Conservation (phyloP, 805 yeast species). For the Pichia scutulata region DNA sequence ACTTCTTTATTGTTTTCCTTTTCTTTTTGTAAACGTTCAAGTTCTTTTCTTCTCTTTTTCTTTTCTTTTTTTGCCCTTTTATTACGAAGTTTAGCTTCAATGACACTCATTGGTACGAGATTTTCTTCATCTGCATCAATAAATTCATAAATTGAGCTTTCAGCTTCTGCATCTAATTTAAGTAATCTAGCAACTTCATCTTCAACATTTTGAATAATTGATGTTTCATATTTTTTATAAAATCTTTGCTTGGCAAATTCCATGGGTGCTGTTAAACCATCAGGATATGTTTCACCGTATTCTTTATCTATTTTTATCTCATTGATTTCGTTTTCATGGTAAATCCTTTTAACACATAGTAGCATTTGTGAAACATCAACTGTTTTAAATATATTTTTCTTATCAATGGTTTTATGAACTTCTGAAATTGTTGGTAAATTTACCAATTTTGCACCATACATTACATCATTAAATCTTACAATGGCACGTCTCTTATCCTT, state of each 20-base stretch:
- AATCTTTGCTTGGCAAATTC: conserved; percentile 65
- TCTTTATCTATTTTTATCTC: conserved; percentile 36
- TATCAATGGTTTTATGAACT: conserved; percentile 80
- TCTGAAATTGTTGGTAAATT: conserved; percentile 87
- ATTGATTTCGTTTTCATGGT: conserved; percentile 39
- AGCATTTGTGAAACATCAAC: conserved; percentile 82
- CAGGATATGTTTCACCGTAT: conserved; percentile 41
- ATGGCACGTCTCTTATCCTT: conserved; percentile 74
- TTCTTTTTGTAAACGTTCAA: conserved; percentile 3
- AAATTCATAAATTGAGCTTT: conserved; percentile 68
- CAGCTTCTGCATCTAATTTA: conserved; percentile 74
- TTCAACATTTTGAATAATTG: conserved; percentile 72
- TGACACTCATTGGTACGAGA: conserved; percentile 29
- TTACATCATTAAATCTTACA: conserved; percentile 56
- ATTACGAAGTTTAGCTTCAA: conserved; percentile 18
- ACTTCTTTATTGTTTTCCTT: background rate
- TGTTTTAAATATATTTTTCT: conserved; percentile 80
- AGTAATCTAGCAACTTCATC: conserved; percentile 70
- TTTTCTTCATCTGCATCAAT: conserved; percentile 35
- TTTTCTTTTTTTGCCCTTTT: conserved; percentile 21
- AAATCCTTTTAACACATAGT: conserved; percentile 53
- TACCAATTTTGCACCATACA: conserved; percentile 79
- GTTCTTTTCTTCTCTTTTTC: conserved; percentile 14
- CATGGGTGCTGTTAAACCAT: conserved; percentile 81
- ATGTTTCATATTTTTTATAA: conserved; percentile 59